These are phyloP conservation scores for Cryptosporidium muris DNA, from an alignment of 169 alveolate species.

Conservation along the genomic window DNA sequence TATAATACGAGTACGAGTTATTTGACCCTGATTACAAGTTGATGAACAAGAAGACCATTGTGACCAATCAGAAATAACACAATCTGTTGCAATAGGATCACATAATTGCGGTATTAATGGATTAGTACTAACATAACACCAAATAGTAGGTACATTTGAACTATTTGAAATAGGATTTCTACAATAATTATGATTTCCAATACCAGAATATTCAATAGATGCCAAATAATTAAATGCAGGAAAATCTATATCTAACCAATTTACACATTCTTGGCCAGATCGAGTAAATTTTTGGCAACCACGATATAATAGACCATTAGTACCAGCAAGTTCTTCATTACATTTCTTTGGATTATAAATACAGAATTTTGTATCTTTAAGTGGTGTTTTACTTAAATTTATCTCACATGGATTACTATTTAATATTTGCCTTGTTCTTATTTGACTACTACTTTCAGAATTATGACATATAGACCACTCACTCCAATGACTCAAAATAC, in stretches of 20 bases:
- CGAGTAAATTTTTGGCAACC: slow-evolving; percentile 63
- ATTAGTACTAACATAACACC: slow-evolving; percentile 44
- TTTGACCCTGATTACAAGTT: slow-evolving; percentile 74
- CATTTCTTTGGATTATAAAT: slow-evolving; percentile 14
- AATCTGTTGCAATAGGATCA: slow-evolving; percentile 75
- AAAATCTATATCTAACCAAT: slow-evolving; percentile 19
- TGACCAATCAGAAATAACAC: slow-evolving; percentile 75
- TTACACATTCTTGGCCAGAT: slow-evolving; percentile 55
- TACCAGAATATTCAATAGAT: slow-evolving; percentile 64
- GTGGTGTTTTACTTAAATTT: not conserved
- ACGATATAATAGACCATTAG: slow-evolving; percentile 53
- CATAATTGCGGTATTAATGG: slow-evolving; percentile 64
- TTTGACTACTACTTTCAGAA: slow-evolving; percentile 58
- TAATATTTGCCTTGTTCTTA: slow-evolving; percentile 34
- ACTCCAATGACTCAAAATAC: slow-evolving; percentile 23
- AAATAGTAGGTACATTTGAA: slow-evolving; percentile 57
- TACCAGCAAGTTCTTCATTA: slow-evolving; percentile 16
- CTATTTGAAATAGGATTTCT: slow-evolving; percentile 69
- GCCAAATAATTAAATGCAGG: slow-evolving; percentile 67
- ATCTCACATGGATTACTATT: slow-evolving; percentile 18
- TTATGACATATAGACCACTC: slow-evolving; percentile 40
- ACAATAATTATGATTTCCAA: slow-evolving; percentile 45
- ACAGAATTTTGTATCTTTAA: slow-evolving; percentile 6
- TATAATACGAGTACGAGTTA: slow-evolving; percentile 68
- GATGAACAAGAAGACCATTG: slow-evolving; percentile 76